Evolutionary conservation across 805 yeast species (phyloP).

Genomic region (Wickerhamiella nectarea): DNA sequence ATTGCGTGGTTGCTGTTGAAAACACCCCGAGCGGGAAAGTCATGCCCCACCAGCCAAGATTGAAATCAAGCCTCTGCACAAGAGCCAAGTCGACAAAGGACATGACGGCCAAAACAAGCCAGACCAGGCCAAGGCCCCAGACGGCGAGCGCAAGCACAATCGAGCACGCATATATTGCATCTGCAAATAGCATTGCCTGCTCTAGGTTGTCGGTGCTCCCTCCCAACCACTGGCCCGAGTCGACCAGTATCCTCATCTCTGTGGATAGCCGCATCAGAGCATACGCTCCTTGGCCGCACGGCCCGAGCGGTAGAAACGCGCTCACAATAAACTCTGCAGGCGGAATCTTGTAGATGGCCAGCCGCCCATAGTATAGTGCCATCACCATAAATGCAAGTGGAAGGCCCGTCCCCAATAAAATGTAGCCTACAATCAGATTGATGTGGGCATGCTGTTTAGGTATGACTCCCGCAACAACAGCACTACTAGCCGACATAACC

Average conservation of each 20-base stretch:
- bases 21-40: conserved; percentile 86
- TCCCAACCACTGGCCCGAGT: conserved; percentile 28
- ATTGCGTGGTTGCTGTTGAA: conserved; percentile 43
- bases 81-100: conserved; percentile 19
- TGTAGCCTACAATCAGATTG: conserved; percentile 39
- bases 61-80: conserved; percentile 29
- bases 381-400: conserved; percentile 43
- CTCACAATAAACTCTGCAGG: conserved; percentile 43
- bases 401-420: conserved; percentile 61
- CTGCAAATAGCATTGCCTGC: neutral
- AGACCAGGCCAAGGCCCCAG: conserved; percentile 37
- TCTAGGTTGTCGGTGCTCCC: neutral
- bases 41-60: conserved; percentile 65
- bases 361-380: conserved; percentile 45
- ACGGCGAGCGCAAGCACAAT: conserved; percentile 34
- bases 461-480: conserved; percentile 34
- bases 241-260: conserved; percentile 23
- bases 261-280: conserved; percentile 45
- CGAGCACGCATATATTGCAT: neutral
- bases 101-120: conserved; percentile 34
- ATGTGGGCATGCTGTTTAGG: conserved; percentile 37
- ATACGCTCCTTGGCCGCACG: conserved; percentile 73
- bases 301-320: conserved; percentile 62
- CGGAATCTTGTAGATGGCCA: conserved; percentile 44
- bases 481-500: conserved; percentile 61